Evolutionary conservation across 805 yeast genomes (phyloP), one percentile per base, ranked within the genome.

Genomic region (Vanderwaltozyma polyspora): DNA sequence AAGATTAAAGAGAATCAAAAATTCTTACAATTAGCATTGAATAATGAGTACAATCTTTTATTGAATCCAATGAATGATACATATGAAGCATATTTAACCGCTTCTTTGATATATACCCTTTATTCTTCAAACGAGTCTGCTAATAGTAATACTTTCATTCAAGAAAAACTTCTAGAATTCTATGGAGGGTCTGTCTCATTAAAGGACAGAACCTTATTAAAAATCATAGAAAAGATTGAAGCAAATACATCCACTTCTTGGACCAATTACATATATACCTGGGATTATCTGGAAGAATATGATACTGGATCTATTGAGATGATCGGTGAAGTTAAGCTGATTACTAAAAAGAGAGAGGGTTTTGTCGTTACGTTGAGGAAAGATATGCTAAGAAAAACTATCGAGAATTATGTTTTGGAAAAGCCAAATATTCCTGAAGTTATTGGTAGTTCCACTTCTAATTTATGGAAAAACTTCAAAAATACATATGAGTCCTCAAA

Each of bases 151-250:
- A 31, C 43, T 7, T 55, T 61, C 1, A 51, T 79, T 7, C 72
- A 76, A 48, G 66, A 66, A 18, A 67, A 61, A 31, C 34, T 84
- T 2, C 48, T 79, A 9, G 51, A 57, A 6, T 62, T 70, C 29
- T 85, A 80, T 49, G 54, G 58, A n/a, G 95, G 94, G 4, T 65
- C 87, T 0, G 58, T 64, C 3, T 52, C 70, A 12, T 59, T 74
- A 1, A 72, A 71, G 25, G 96, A 89, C 49, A 50, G 72, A 34
- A 38, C 86, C 2, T 49, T 89, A 19, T 70, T 80, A 35, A 52
- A 60, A 4, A 57, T 82, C 2, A 50, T 89, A 29, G 63, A 66
- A 35, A 51, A 53, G 10, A 62, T 85, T 24, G 97, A 89, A 54
- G 47, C 71, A 0, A 56, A 58, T 3, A 46, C 66, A 6, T 58